Evolutionary conservation across 2,329 filamentous ascomycete genomes (phyloP).

Genomic region (Neodidymelliopsis sp.): DNA sequence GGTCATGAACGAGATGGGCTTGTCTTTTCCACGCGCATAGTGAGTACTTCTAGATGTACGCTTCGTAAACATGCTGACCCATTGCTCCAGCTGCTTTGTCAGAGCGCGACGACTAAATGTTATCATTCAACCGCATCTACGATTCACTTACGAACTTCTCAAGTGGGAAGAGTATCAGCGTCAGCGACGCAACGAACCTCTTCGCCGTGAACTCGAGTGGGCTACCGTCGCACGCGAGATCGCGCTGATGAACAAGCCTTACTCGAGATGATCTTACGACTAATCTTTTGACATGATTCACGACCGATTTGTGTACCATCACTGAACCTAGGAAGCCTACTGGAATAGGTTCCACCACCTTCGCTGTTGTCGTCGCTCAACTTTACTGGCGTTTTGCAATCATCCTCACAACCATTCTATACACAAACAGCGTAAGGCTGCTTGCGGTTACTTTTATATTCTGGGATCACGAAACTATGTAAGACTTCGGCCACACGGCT

Average conservation of each 20-base stretch:
- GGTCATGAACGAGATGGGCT: conserved; percentile 81
- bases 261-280: conserved; percentile 67
- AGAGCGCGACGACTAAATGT: conserved; percentile 92
- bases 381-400: conserved; percentile 14
- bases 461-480: conserved; percentile 14
- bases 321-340: conserved; percentile 17
- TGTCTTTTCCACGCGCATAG: conserved; percentile 92
- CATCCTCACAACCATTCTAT: conserved; percentile 1
- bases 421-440: not conserved
- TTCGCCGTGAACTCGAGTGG: conserved; percentile 90
- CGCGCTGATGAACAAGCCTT: conserved; percentile 94
- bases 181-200: conserved; percentile 58
- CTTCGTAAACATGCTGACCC: conserved; percentile 17
- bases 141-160: conserved; percentile 90
- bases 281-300: conserved; percentile 27
- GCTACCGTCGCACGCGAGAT: conserved; percentile 86
- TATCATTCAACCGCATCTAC: conserved; percentile 95
- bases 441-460: conserved; percentile 16
- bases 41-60: conserved; percentile 47
- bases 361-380: conserved; percentile 9
- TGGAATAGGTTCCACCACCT: conserved; percentile 13
- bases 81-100: conserved; percentile 75
- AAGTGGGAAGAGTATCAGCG: conserved; percentile 90
- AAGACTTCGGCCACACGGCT: conserved; percentile 27
- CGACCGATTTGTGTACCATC: conserved; percentile 34